Base-by-base conservation (phyloP, 306 rosid genomes). In the Pachyrhizus erosus region DNA sequence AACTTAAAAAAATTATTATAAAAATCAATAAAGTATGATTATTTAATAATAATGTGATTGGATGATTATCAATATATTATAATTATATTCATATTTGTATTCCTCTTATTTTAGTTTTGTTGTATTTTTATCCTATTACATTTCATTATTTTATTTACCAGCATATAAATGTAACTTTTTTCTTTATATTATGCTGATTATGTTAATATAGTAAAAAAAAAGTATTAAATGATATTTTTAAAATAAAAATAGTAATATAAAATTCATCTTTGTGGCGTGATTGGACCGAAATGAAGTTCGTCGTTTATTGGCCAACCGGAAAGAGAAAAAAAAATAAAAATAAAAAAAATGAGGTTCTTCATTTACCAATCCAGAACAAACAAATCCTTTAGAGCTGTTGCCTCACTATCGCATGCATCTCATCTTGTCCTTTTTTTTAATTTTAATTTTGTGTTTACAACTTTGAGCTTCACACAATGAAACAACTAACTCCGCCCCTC, bases 201-300 rank as follows among this genome's bases (percentile, higher is more conserved):
- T 26, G 39, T 27, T 27, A 11, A 27, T 26, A 24, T 5, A 45
- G 58, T 70, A 2, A 24, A 5, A 42, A 23, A 10, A 40, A 9
- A 40, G 7, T 45, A 23, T 31, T n/a, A 62, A 62, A 77, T 4
- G 31, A 12, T n/a, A 17, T 34, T 23, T 31, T 77, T 49, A 20
- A 23, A 15, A 64, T 1, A 31, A 20, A 37, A 57, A 6, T 8
- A 21, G 1, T 58, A 7, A 67, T 15, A 71, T 45, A 68, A 60
- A 24, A 58, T 20, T 80, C 2, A n/a, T 23, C 14, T 67, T 49
- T 34, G 21, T 52, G 3, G 3, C 9, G 14, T 40, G 80, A 81
- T 82, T 86, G 89, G 89, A 82, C 86, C 84, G 89, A 73, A 86
- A 77, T 57, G 7, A 66, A 39, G 15, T 57, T 73, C 46, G 80